Base-by-base conservation (phyloP, 345 rosid species). In the Boechera stricta region DNA sequence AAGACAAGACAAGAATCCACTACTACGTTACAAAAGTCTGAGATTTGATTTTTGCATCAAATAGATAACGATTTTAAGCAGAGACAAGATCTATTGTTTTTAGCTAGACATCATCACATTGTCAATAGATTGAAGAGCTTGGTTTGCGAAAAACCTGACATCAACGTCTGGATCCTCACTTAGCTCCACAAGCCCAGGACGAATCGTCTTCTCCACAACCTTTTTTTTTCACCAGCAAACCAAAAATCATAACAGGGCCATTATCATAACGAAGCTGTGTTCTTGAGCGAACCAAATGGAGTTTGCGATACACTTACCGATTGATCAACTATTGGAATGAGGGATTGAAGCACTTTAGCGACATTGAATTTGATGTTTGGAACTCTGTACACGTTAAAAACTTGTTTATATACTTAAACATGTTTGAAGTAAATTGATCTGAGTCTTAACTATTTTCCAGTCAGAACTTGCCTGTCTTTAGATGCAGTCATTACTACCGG, bases 311-410 rank as follows among this genome's bases (percentile, higher is more conserved):
- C 47, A 88, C 98, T 83, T 73, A 93, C 98, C 54, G 93, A 81
- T 33, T 89, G 93, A 70, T 89, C 95, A 4, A 89, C 95, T 6
- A 92, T 88, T 6, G 99, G 92, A 71, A 92, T 76, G 48, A 95
- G 89, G n/a, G 97, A 92, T 64, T 89, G 97, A 73, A 92, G 85
- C 82, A 92, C 92, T 82, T 94, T 94, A 0, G 98, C 98, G 24
- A 89, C 98, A n/a, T 94, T 94, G 68, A 92, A 92, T 80, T 91
- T 94, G 77, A 94, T 92, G 83, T 95, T 95, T 26, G 99, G 91
- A 60, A 95, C 99, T 81, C 99, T 94, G 93, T 36, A 56, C 64
- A 64, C 15, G 21, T 49, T 18, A n/a, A 32, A 75, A 32, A 60
- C 45, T 39, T 83, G 16, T 55, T 64, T 56, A 55, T 60, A 47